phyloP scores from a whole-genome alignment of 1,284 basidiomycete species.

The Cerioporus squamosus region DNA sequence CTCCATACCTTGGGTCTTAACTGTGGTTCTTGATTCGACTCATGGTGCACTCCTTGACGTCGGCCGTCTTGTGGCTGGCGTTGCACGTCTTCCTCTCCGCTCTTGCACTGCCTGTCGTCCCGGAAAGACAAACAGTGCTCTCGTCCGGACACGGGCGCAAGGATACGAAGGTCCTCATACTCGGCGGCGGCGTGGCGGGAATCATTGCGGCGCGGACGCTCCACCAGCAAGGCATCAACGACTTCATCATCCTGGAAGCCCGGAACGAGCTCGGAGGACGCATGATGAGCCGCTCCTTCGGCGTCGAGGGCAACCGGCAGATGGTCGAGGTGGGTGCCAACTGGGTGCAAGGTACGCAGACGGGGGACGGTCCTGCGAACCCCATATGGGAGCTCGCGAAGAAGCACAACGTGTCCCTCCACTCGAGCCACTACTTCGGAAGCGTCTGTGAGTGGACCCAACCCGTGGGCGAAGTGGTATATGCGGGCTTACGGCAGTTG shows the following conservation, averaged over 20 bases:
- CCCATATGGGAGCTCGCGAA: conserved; percentile 64
- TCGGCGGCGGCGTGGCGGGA: conserved; percentile 71
- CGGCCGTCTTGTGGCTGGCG: background rate
- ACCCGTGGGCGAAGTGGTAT: background rate
- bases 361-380: conserved; percentile 54
- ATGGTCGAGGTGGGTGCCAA: conserved; percentile 68
- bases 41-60: background rate
- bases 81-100: background rate
- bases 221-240: conserved; percentile 55
- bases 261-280: conserved; percentile 64
- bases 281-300: conserved; percentile 53
- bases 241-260: conserved; percentile 68
- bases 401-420: conserved; percentile 57
- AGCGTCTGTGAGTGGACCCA: conserved; percentile 50
- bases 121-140: conserved; percentile 4
- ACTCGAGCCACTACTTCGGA: conserved; percentile 48
- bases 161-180: conserved; percentile 48
- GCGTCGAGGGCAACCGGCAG: conserved; percentile 38
- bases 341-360: conserved; percentile 73
- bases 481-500: background rate
- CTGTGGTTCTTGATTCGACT: background rate
- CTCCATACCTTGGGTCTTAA: background rate
- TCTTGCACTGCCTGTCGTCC: background rate
- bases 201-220: conserved; percentile 68
- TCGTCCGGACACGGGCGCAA: conserved; percentile 4